phyloP scores from a whole-genome alignment of 768 basidiomycete species.

The Lactarius sanguifluus region DNA sequence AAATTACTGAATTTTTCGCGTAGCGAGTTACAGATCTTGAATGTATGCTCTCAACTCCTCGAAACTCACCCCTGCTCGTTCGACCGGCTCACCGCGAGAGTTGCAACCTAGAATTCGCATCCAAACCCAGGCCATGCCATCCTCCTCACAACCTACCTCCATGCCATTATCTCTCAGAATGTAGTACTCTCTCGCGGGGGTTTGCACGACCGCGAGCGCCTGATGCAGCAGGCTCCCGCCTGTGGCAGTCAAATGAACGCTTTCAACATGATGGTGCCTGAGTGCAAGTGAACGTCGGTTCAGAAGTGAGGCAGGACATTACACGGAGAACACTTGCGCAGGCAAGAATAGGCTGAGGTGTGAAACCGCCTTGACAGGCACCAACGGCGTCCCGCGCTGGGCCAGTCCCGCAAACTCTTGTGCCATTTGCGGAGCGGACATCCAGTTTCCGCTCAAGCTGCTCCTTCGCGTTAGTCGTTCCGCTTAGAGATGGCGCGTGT shows the following conservation, averaged over 20 bases:
- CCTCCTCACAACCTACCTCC: slow-evolving; percentile 75
- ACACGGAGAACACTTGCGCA: slow-evolving; percentile 44
- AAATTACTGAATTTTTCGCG: background rate
- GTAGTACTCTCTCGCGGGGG: slow-evolving; percentile 64
- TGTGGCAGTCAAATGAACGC: slow-evolving; percentile 59
- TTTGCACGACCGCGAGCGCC: slow-evolving; percentile 70
- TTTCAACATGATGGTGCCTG: slow-evolving; percentile 77
- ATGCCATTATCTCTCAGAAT: slow-evolving; percentile 74
- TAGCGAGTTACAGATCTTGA: slow-evolving; percentile 5
- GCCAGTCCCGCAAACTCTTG: slow-evolving; percentile 61
- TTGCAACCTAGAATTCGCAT: slow-evolving; percentile 56
- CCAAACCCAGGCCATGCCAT: slow-evolving; percentile 65
- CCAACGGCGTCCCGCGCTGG: slow-evolving; percentile 12
- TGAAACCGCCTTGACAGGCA: slow-evolving; percentile 30
- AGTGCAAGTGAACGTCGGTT: background rate
- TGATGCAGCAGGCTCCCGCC: slow-evolving; percentile 50
- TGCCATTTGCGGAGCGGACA: slow-evolving; percentile 67
- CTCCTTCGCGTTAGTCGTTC: background rate
- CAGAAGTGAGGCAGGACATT: background rate
- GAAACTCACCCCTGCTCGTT: slow-evolving; percentile 13
- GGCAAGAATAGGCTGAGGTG: slow-evolving; percentile 63
- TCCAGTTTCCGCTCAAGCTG: slow-evolving; percentile 70
- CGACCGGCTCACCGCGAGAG: slow-evolving; percentile 13
- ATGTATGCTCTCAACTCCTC: slow-evolving; percentile 21
- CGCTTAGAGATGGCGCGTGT: background rate